Percentiles rank a stretch among this genome's conserved stretches.
These are phyloP conservation scores for Coemansia sp. DNA, from an alignment of 192 early-diverging fungal species.

Conservation along the genomic window DNA sequence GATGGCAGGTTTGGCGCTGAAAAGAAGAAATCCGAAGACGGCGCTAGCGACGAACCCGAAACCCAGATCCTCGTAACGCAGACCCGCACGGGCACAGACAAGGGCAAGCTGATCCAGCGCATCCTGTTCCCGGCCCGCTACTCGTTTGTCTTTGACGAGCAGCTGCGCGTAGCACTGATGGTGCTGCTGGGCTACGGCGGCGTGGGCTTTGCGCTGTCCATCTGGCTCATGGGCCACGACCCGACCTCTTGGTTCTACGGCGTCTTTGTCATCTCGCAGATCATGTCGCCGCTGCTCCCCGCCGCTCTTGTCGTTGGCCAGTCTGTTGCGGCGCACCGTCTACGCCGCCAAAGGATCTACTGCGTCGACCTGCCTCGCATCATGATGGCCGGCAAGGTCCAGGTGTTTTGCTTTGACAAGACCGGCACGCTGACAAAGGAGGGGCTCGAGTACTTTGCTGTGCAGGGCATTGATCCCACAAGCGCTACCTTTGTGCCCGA, in stretches of 20 bases:
- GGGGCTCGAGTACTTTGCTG: conserved; percentile 58
- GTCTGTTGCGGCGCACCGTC: conserved; percentile 51
- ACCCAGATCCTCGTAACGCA: conserved; percentile 58
- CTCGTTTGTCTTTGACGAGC: conserved; percentile 77
- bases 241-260: conserved; percentile 67
- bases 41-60: conserved; percentile 20
- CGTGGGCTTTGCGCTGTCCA: conserved; percentile 52
- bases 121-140: conserved; percentile 69
- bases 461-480: conserved; percentile 18
- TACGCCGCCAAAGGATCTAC: conserved; percentile 55
- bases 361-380: conserved; percentile 63
- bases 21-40: neutral
- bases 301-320: conserved; percentile 63
- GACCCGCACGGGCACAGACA: conserved; percentile 65
- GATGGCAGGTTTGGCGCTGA: too few relatives aligned
- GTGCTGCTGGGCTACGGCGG: conserved; percentile 66
- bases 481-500: conserved; percentile 7
- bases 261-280: conserved; percentile 62
- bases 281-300: conserved; percentile 60
- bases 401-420: conserved; percentile 65
- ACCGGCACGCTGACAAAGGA: conserved; percentile 66
- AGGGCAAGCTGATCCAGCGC: conserved; percentile 69
- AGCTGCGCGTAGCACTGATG: conserved; percentile 66
- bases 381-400: conserved; percentile 60
- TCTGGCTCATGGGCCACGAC: conserved; percentile 55